Conservation (phyloP, 2,329 filamentous ascomycete genomes). For the Penicillium oxalicum region DNA sequence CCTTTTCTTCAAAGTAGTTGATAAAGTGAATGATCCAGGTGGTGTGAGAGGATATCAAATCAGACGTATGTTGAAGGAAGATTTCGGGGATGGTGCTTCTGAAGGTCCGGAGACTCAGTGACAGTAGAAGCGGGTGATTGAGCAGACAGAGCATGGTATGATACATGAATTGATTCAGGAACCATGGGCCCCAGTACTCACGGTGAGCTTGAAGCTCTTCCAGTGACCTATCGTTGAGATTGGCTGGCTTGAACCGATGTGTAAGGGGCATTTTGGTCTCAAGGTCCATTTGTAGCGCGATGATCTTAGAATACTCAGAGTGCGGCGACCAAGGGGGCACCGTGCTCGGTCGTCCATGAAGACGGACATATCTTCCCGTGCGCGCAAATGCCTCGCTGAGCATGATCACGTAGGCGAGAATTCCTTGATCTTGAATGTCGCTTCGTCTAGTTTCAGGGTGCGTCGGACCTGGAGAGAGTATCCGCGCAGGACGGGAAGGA, state of each 20-base stretch:
- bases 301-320: conserved; percentile 50
- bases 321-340: conserved; percentile 46
- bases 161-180: conserved; percentile 50
- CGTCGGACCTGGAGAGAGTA: conserved; percentile 18
- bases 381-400: conserved; percentile 47
- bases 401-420: conserved; percentile 44
- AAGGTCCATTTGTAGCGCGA: conserved; percentile 47
- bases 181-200: conserved; percentile 51
- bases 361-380: conserved; percentile 44
- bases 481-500: conserved; percentile 23
- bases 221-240: conserved; percentile 39
- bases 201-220: conserved; percentile 43
- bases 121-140: conserved; percentile 51
- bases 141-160: conserved; percentile 49
- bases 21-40: conserved; percentile 52
- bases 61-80: conserved; percentile 50
- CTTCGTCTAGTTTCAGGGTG: conserved; percentile 19
- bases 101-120: conserved; percentile 49
- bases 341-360: conserved; percentile 40
- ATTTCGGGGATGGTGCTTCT: conserved; percentile 49
- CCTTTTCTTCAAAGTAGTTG: conserved; percentile 42
- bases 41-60: conserved; percentile 47
- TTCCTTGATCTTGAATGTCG: conserved; percentile 36
- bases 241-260: conserved; percentile 47
- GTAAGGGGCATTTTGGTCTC: conserved; percentile 48